Evolutionary conservation across 164 flowering plant species (phyloP), one percentile per base, ranked within the genome.

Genomic region (Stephania yunnanensis): DNA sequence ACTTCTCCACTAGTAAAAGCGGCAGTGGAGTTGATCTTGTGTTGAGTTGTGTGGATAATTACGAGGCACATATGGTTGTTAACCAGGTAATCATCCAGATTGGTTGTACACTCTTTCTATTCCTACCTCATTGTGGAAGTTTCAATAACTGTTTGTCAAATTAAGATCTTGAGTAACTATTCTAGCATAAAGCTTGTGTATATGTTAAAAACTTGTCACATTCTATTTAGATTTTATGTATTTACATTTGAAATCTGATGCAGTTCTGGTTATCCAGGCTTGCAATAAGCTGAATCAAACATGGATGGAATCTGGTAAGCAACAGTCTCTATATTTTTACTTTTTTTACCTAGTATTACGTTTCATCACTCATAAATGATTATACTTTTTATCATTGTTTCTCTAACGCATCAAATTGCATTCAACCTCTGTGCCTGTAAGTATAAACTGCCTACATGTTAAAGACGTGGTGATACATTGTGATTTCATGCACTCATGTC

Each of bases 251-350:
- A 25, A 69, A 71, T 74, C 75, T 86, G 77, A 81, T 78, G 70
- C 81, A 45, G 53, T 79, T 71, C 19, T 85, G 78, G 69, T 78
- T 73, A 66, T 86, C 70, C 93, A 95, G 99, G 99, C 98, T 76
- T 93, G 99, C 92, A 95, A 95, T 82, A 98, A 95, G 81, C 87
- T 95, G 80, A 88, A 78, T 73, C 97, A 92, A 80, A 92, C 93
- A 58, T 95, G 99, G 99, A 92, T 95, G 97, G 99, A 95, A 75
- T 95, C 99, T 76, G 99, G 99, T 95, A 84, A 80, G 86, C 30
- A 74, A 19, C 22, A 65, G 22, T 8, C 36, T 58, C 66, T 71
- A 36, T 19, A 30, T 48, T 30, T 48, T 7, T 31, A n/a, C 3
- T 31, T 31, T 3, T 31, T 31, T 76, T 46, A 46, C 30, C 65